Percentiles rank a stretch among this genome's conserved stretches.
Evolutionary conservation across 2,329 filamentous ascomycete species (phyloP).

Genomic region (Capronia coronata): DNA sequence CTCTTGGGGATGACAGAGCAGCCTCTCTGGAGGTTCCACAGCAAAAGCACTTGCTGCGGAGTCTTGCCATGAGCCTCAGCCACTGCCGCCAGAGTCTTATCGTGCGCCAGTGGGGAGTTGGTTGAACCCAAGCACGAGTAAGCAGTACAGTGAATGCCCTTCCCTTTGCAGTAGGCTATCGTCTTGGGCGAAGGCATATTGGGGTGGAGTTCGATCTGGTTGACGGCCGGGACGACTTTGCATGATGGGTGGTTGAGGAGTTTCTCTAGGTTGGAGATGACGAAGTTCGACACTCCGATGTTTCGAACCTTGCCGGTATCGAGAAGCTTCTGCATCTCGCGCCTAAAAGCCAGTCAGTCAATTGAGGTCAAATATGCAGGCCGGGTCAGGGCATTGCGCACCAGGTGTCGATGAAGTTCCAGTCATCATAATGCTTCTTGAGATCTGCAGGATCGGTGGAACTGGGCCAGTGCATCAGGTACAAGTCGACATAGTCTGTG

Average conservation of each 20-base stretch:
- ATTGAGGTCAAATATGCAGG: neutral
- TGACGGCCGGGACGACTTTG: slow-evolving; percentile 62
- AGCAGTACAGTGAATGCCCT: slow-evolving; percentile 62
- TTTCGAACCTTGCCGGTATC: slow-evolving; percentile 60
- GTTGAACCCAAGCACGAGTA: slow-evolving; percentile 66
- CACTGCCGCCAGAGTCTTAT: slow-evolving; percentile 27
- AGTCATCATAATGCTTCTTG: slow-evolving; percentile 63
- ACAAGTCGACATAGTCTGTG: slow-evolving; percentile 62
- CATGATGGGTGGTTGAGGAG: slow-evolving; percentile 60
- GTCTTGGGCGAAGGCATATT: slow-evolving; percentile 77
- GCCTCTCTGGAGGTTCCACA: slow-evolving; percentile 64
- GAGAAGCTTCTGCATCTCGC: slow-evolving; percentile 39
- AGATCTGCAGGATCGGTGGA: slow-evolving; percentile 29
- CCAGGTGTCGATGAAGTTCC: slow-evolving; percentile 78
- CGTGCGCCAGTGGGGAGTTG: slow-evolving; percentile 61
- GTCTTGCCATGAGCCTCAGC: slow-evolving; percentile 29
- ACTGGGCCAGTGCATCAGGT: slow-evolving; percentile 56
- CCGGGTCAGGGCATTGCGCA: slow-evolving; percentile 13
- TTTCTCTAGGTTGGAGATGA: slow-evolving; percentile 70
- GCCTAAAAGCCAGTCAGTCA: slow-evolving; percentile 35
- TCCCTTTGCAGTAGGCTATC: slow-evolving; percentile 62
- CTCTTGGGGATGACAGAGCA: slow-evolving; percentile 83
- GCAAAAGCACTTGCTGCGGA: slow-evolving; percentile 65
- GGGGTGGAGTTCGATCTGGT: slow-evolving; percentile 71
- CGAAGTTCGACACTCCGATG: slow-evolving; percentile 84